Base-by-base conservation (phyloP, 345 rosid species). In the Geranium brycei region DNA sequence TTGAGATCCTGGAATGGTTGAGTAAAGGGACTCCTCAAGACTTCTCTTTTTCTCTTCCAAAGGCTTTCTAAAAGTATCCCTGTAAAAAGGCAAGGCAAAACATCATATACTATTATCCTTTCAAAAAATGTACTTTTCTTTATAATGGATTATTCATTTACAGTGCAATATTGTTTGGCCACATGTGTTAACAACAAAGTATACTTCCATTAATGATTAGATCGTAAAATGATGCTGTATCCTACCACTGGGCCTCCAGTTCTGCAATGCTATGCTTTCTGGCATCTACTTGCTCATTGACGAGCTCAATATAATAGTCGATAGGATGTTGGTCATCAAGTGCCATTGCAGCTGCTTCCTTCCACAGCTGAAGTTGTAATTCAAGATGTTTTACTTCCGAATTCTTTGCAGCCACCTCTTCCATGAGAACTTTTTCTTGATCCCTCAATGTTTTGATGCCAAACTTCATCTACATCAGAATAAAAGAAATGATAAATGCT, bases 41-140 rank as follows among this genome's bases (percentile, higher is more conserved):
- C 68, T 68, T 83, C 77, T 75, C 74, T 63, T 87, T 74, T 81
- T 80, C 70, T 78, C 78, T 78, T 87, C 83, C 71, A 85, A 64
- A 73, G 83, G 69, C 53, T 58, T 72, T 63, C 77, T 77, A 31
- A 64, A 67, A 70, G 80, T 77, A 71, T 84, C 77, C 87, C 95
- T 87, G 81, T 55, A 64, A 64, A 63, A 62, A 3, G 12, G 68
- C 57, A 30, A 53, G 30, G 69, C 58, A 67, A 59, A 31, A 51
- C 59, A 35, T 12, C 31, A 56, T 14, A 17, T 35, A 31, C 17
- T 31, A 18, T 59, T 31, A 59, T 59, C 13, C 19, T 31, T 59
- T 58, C 19, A 28, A 61, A 38, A 16, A 62, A 17, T 32, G 14
- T 35, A 62, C 17, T 41, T 38, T 17, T 32, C 30, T 8, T 62